A percentile compares a stretch with the other conserved stretches of the same genome.
Evolutionary conservation across 176 grass and related monocot species (phyloP).

Genomic region (Carex myosuroides): DNA sequence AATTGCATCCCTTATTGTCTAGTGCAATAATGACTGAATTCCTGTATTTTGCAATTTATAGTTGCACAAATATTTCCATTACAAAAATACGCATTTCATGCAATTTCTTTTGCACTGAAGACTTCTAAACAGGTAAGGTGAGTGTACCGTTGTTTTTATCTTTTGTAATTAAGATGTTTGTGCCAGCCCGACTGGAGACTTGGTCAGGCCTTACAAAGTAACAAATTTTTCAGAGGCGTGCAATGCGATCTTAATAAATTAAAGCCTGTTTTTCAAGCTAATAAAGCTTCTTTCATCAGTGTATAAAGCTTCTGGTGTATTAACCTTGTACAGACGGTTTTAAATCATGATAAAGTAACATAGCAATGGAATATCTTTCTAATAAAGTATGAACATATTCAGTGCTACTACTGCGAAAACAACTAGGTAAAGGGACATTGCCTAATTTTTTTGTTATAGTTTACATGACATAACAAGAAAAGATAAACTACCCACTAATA

Average conservation of each 20-base stretch:
- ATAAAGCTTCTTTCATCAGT: neutral
- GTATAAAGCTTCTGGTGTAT: neutral
- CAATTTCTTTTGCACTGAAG: no score
- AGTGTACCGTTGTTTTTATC: neutral
- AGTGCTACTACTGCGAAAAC: neutral
- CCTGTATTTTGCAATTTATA: neutral
- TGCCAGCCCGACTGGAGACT: neutral
- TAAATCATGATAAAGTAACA: neutral
- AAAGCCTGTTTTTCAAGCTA: neutral
- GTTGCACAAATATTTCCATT: neutral
- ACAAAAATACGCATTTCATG: no score
- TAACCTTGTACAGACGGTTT: neutral
- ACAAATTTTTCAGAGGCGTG: neutral
- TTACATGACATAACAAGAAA: slow-evolving; percentile 12
- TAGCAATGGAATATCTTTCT: neutral
- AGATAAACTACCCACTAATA: neutral
- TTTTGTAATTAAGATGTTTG: no score
- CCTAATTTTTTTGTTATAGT: slow-evolving; percentile 3
- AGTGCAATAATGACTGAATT: neutral
- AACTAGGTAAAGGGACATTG: neutral
- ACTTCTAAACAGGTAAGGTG: no score
- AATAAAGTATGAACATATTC: neutral
- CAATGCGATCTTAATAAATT: neutral
- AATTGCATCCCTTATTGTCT: neutral
- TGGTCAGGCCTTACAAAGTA: neutral